Evolutionary conservation across 805 yeast genomes (phyloP).

Genomic region (Candida stauntonica): DNA sequence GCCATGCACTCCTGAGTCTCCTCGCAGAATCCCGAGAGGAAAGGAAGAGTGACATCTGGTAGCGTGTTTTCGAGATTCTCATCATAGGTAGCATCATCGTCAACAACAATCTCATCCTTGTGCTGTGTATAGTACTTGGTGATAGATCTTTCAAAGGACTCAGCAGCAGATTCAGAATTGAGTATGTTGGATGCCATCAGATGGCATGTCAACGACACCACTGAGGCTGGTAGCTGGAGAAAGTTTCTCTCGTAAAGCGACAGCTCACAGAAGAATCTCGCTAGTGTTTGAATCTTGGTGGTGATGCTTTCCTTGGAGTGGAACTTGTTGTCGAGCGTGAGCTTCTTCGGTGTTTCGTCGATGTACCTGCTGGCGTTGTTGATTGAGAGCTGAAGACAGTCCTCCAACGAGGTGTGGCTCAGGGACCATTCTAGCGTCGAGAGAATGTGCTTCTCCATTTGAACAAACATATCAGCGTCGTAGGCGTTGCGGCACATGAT

Average conservation of each 20-base stretch:
- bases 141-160: conserved; percentile 19
- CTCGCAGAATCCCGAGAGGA: conserved; percentile 23
- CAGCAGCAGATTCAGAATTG: conserved; percentile 26
- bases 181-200: conserved; percentile 48
- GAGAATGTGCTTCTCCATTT: conserved; percentile 77
- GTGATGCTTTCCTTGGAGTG: conserved; percentile 12
- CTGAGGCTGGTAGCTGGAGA: conserved; percentile 40
- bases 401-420: conserved; percentile 26
- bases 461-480: conserved; percentile 57
- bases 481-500: conserved; percentile 63
- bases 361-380: conserved; percentile 9
- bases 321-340: conserved; percentile 11
- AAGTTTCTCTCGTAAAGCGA: conserved; percentile 47
- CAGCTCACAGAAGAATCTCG: conserved; percentile 51
- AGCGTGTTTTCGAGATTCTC: conserved; percentile 23
- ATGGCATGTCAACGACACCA: conserved; percentile 46
- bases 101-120: conserved; percentile 16
- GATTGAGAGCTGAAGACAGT: conserved; percentile 24
- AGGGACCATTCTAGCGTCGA: conserved; percentile 64
- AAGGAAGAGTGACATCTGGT: conserved; percentile 24
- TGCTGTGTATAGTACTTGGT: conserved; percentile 5
- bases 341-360: conserved; percentile 20
- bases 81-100: conserved; percentile 25
- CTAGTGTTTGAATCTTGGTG: conserved; percentile 25
- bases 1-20: conserved; percentile 16